Conservation (phyloP, 2,329 filamentous ascomycete genomes). For the Penicillium sp. region DNA sequence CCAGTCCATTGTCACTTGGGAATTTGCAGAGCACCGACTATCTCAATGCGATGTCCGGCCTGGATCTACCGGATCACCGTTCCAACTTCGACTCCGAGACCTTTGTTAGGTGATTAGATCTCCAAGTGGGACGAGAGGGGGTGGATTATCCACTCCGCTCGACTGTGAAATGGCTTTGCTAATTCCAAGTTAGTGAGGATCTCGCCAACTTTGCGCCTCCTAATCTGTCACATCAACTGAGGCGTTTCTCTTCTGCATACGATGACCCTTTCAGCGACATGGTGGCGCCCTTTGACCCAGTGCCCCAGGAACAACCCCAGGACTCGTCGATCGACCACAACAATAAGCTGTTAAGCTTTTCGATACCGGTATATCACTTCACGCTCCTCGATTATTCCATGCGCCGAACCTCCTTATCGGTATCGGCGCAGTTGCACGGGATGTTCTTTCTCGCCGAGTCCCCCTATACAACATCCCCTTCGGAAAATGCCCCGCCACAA, state of each 20-base stretch:
- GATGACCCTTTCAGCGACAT: conserved; percentile 55
- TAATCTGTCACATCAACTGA: conserved; percentile 41
- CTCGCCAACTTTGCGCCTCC: conserved; percentile 46
- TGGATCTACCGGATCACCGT: conserved; percentile 58
- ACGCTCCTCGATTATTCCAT: conserved; percentile 59
- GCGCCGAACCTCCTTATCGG: conserved; percentile 54
- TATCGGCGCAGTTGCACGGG: conserved; percentile 63
- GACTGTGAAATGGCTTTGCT: not conserved
- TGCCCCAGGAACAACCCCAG: conserved; percentile 48
- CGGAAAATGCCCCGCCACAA: conserved; percentile 56
- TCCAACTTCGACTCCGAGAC: conserved; percentile 60
- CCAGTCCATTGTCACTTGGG: conserved; percentile 55
- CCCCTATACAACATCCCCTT: conserved; percentile 57
- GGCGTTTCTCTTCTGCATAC: conserved; percentile 49
- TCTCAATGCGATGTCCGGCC: conserved; percentile 49
- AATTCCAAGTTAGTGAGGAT: conserved; percentile 50
- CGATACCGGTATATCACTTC: conserved; percentile 60
- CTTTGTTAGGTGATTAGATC: conserved; percentile 50
- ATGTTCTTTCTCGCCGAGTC: conserved; percentile 69
- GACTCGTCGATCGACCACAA: conserved; percentile 62
- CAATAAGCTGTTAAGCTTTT: conserved; percentile 72
- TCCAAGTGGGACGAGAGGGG: conserved; percentile 12
- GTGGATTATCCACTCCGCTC: conserved; percentile 4
- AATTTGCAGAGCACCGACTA: conserved; percentile 50
- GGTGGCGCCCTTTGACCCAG: conserved; percentile 43